Evolutionary conservation across 2,329 filamentous ascomycete genomes (phyloP).

Genomic region (Stagonosporopsis vannaccii): DNA sequence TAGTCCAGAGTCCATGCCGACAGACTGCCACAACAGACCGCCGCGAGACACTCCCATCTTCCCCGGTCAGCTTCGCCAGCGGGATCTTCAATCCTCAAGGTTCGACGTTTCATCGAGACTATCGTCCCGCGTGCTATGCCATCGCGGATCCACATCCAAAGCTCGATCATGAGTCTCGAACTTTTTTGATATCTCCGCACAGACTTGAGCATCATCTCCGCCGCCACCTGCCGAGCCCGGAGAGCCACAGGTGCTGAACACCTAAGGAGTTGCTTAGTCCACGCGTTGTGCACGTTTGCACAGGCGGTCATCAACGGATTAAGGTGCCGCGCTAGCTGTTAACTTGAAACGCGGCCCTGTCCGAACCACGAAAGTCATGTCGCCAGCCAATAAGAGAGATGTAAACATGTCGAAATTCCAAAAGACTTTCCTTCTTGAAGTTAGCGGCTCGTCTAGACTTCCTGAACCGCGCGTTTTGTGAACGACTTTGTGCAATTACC

Average conservation of each 20-base stretch:
- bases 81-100: constrained; percentile 19
- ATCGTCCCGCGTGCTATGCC: constrained; percentile 21
- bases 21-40: constrained; percentile 21
- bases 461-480: constrained; percentile 28
- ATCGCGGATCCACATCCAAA: constrained; percentile 17
- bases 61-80: constrained; percentile 22
- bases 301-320: constrained; percentile 22
- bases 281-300: constrained; percentile 27
- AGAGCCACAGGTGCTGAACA: constrained; percentile 24
- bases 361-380: constrained; percentile 9
- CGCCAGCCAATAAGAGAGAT: constrained; percentile 22
- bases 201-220: constrained; percentile 25
- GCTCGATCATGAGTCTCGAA: constrained; percentile 28
- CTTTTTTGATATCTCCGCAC: constrained; percentile 23
- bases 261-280: constrained; percentile 15
- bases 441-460: constrained; percentile 27
- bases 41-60: constrained; percentile 13
- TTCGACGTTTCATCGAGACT: constrained; percentile 28
- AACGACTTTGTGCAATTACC: constrained; percentile 16
- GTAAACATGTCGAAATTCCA: constrained; percentile 8
- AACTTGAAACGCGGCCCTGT: constrained; percentile 34
- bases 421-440: constrained; percentile 18
- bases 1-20: constrained; percentile 16
- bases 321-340: constrained; percentile 24
- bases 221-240: constrained; percentile 11